Conservation (phyloP, 2,329 filamentous ascomycete genomes). For the Fusarium neocosmosporiellum region DNA sequence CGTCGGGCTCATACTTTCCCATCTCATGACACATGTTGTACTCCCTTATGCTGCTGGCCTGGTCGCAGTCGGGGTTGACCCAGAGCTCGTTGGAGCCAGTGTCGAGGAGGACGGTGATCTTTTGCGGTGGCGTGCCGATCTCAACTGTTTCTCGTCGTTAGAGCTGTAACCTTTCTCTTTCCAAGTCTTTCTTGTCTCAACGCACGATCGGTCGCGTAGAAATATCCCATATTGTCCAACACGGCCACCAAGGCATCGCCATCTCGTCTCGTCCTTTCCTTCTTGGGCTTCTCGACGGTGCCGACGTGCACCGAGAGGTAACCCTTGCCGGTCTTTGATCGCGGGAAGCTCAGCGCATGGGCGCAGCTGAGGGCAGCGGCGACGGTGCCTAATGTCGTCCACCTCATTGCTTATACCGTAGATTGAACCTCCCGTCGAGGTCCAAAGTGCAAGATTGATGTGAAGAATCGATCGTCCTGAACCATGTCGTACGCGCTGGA, state of each 20-base stretch:
- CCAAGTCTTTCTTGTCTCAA: background rate
- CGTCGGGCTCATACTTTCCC: slow-evolving; percentile 57
- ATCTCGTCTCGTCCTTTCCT: slow-evolving; percentile 38
- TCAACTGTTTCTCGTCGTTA: slow-evolving; percentile 52
- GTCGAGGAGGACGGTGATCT: slow-evolving; percentile 60
- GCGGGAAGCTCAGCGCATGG: slow-evolving; percentile 41
- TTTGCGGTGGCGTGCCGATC: slow-evolving; percentile 56
- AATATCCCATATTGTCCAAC: slow-evolving; percentile 52
- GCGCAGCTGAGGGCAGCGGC: slow-evolving; percentile 27
- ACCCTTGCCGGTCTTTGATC: slow-evolving; percentile 49
- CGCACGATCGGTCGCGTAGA: slow-evolving; percentile 54
- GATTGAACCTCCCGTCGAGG: background rate
- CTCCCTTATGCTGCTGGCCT: slow-evolving; percentile 49
- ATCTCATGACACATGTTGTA: slow-evolving; percentile 53
- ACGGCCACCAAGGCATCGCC: slow-evolving; percentile 42
- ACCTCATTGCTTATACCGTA: slow-evolving; percentile 37
- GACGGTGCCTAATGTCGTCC: slow-evolving; percentile 34
- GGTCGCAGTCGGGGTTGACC: slow-evolving; percentile 63
- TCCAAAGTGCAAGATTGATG: background rate
- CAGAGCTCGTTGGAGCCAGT: slow-evolving; percentile 67
- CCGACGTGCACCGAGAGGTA: slow-evolving; percentile 52
- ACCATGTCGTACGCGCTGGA: background rate
- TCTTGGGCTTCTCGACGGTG: slow-evolving; percentile 43
- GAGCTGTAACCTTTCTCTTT: background rate
- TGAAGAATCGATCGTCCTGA: background rate